Base-by-base conservation (phyloP, 176 grass and related monocot genomes). In the Aegilops umbellulata region DNA sequence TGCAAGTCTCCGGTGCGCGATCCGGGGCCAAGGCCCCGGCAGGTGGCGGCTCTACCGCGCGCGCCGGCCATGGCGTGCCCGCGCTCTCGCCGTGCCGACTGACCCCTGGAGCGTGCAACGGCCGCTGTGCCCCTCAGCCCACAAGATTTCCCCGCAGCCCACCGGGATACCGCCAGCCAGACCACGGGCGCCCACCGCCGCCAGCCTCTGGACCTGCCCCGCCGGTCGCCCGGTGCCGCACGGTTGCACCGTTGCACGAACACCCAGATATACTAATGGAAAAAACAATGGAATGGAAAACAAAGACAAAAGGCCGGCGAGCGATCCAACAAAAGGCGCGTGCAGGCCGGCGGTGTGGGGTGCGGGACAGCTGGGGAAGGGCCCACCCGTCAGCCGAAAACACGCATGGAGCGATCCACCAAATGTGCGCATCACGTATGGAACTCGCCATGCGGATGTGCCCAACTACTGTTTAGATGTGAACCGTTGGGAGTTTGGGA, bases 141-240 rank as follows among this genome's bases (percentile, higher is more conserved):
- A 89, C 82, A 22, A 62, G 67, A 80, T 79, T 36, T 38, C 25
- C 6, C 17, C 46, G 60, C n/a, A 60, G 81, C 81, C 81, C 81
- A 89, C 58, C 55, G 53, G 49, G 49, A 53, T 53, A 7, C 49
- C 16, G 16, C 49, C 49, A 19, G 49, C 49, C 64, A 22, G 80
- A 73, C 86, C 25, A 71, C 35, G 86, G 86, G 74, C 74, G 81
- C 87, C 73, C 36, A 61, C 23, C 86, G 12, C 44, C 58, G 2
- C 46, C 60, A 8, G 0, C 41, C 23, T 60, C 42, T 19, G 0
- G 1, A 6, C 69, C 39, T 8, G 25, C 81, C 1, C 10, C 44
- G n/a, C 65, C 10, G 55, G 55, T 58, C 55, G 19, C 19, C 20
- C 6, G 55, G 55, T 58, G 55, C 55, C 55, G 2, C 11, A 61